Base-by-base conservation (phyloP, 2,329 filamentous ascomycete species). In the Reticulascus tulasneorum region DNA sequence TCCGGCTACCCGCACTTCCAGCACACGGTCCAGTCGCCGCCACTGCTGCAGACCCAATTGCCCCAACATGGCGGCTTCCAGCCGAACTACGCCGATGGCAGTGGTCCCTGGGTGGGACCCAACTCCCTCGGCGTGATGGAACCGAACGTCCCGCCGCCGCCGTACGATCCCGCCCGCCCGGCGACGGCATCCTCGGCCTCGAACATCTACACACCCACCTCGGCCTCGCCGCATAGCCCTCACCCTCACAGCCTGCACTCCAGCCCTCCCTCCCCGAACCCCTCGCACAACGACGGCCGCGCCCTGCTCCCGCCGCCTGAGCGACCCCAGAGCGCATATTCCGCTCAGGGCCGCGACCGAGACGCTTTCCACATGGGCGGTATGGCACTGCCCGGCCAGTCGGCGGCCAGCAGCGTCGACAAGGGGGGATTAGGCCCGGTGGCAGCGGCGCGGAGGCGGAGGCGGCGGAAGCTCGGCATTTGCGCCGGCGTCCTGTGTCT, bases 101-200 rank as follows among this genome's bases (percentile, higher is more conserved):
- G 24, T 31, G 7, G 23, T 43, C 23, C 27, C 26, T 8, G 40
- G 35, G 10, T 47, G 44, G 44, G 25, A 31, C 44, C 44, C 9
- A 42, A 47, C 29, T 40, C 37, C 24, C 26, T 26, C 26, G 36
- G 39, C 4, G 44, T 42, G 21, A 37, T 37, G 24, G 37, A 47
- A 26, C 44, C 44, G 12, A 45, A 45, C 26, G 42, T 47, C 17
- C 44, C 44, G 8, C 44, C 44, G 22, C 44, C 44, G 19, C 38
- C 44, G 24, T 45, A 45, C 18, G 30, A 37, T 23, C 22, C 37
- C 23, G 34, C 40, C 3, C 27, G 40, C n/a, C 31, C 4, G 40
- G 40, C 23, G 22, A 16, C 13, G 37, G 36, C 15, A 36, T 40
- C 10, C 30, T 42, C 11, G 31, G 36, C 15, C 25, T 25, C 12